phyloP scores from a whole-genome alignment of 208 protist genomes.

The Trypanosoma conorhini region DNA sequence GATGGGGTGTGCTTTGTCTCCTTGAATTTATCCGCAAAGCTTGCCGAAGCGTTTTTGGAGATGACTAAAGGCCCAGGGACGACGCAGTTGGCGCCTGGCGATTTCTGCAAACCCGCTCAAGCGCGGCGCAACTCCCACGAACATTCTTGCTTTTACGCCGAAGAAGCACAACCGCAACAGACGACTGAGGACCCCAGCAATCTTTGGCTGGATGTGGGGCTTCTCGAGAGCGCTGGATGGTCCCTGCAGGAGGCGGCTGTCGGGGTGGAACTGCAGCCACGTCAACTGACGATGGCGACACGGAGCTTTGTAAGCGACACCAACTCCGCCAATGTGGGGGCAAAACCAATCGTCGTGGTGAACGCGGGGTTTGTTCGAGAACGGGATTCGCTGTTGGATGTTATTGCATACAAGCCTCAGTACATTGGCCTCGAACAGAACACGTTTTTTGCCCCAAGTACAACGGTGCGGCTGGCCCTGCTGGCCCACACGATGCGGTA shows the following conservation, averaged over 20 bases:
- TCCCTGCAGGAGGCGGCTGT: constrained; percentile 14
- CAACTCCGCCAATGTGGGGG: not conserved
- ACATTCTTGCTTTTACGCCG: not conserved
- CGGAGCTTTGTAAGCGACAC: not conserved
- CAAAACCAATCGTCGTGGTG: constrained; percentile 13
- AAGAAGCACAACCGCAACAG: not conserved
- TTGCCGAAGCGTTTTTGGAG: constrained; percentile 19
- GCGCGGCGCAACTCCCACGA: not conserved
- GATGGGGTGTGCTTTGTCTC: constrained; percentile 22
- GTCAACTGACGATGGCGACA: not conserved
- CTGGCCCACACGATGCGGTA: constrained; percentile 20
- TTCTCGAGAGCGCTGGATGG: constrained; percentile 19
- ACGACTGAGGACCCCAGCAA: constrained; percentile 12
- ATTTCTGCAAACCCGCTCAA: not conserved
- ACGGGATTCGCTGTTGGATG: constrained; percentile 22
- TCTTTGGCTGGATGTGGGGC: constrained; percentile 24
- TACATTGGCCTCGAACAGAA: constrained; percentile 1
- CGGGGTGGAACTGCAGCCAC: constrained; percentile 14
- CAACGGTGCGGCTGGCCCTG: constrained; percentile 5
- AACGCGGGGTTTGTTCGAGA: constrained; percentile 28
- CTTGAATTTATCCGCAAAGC: constrained; percentile 26
- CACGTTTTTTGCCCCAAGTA: not conserved
- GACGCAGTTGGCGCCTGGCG: not conserved
- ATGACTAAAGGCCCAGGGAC: constrained; percentile 1
- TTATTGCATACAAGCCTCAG: constrained; percentile 30